These are phyloP conservation scores for Heterobasidion occidentale DNA, from an alignment of 1,284 basidiomycete species.

Conservation along the genomic window DNA sequence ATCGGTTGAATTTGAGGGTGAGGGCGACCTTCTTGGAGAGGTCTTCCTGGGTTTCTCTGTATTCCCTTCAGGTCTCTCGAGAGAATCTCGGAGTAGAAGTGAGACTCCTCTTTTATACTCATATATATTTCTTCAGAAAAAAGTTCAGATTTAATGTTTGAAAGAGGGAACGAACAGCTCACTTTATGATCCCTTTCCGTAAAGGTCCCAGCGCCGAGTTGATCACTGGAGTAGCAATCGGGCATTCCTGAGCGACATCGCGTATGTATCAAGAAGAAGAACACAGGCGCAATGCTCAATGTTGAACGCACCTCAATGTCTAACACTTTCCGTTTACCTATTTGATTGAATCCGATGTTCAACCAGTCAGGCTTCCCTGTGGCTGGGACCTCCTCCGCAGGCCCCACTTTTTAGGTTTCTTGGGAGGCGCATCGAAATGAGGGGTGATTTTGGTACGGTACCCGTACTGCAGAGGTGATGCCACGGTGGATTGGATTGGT, in stretches of 20 bases:
- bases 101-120: constrained; percentile 89
- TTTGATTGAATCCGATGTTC: constrained; percentile 86
- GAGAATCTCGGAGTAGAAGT: constrained; percentile 84
- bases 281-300: background rate
- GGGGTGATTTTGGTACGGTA: constrained; percentile 98
- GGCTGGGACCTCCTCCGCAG: constrained; percentile 13
- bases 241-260: constrained; percentile 63
- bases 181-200: constrained; percentile 67
- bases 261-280: background rate
- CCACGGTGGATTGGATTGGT: constrained; percentile 66
- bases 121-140: constrained; percentile 55
- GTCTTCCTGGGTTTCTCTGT: background rate
- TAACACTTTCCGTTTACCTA: constrained; percentile 70
- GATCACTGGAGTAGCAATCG: constrained; percentile 81
- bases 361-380: constrained; percentile 50
- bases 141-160: background rate
- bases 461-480: constrained; percentile 82
- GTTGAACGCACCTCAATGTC: constrained; percentile 80
- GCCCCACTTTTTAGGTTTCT: constrained; percentile 30
- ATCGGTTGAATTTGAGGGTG: constrained; percentile 2
- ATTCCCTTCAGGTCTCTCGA: constrained; percentile 25
- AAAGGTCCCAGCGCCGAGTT: constrained; percentile 64
- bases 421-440: constrained; percentile 84
- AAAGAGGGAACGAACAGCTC: constrained; percentile 17
- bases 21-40: background rate